Base-by-base conservation (phyloP, 306 rosid genomes). In the Castanea sativa region DNA sequence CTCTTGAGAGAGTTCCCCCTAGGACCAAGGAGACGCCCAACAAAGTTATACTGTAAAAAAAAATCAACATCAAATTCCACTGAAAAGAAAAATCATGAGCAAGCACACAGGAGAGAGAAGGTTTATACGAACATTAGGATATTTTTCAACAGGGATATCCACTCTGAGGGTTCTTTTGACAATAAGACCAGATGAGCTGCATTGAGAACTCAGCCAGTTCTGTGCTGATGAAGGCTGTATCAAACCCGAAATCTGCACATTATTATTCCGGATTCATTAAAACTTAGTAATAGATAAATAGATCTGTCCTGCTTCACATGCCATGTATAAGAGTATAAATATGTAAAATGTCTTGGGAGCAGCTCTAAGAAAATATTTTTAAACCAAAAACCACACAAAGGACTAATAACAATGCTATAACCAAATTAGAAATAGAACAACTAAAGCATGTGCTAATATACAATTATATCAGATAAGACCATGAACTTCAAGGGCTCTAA, bases 1-100 rank as follows among this genome's bases (percentile, higher is more conserved):
- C 99, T 92, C 91, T 96, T 96, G 32, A 96, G 91, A 78, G 99
- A 96, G 90, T 96, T 96, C 35, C 99, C 99, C 80, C 99, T 89
- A 23, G 99, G 99, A 68, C 99, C 99, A 68, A 96, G 92, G 77
- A 96, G 95, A 73, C 98, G 98, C 68, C 99, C 99, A 67, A 96
- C 99, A 82, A 96, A 96, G 86, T 96, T 96, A 78, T 73, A 96
- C 99, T 96, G 90, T 87, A 78, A 73, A 41, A 85, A 43, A 14
- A 55, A 60, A 73, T 67, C 85, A 70, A 64, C 75, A 85, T 87
- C 79, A 86, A 83, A 81, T 38, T 63, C 20, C 68, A 23, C 29
- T 72, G 59, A 32, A 6, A 63, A 38, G 11, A 82, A 61, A 61
- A 18, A 13, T 0, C 45, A 18, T 33, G 20, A 72, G 5, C 71